These are phyloP conservation scores for Brassica hybrid DNA, from an alignment of 441 rosid genomes.

Conservation along the genomic window DNA sequence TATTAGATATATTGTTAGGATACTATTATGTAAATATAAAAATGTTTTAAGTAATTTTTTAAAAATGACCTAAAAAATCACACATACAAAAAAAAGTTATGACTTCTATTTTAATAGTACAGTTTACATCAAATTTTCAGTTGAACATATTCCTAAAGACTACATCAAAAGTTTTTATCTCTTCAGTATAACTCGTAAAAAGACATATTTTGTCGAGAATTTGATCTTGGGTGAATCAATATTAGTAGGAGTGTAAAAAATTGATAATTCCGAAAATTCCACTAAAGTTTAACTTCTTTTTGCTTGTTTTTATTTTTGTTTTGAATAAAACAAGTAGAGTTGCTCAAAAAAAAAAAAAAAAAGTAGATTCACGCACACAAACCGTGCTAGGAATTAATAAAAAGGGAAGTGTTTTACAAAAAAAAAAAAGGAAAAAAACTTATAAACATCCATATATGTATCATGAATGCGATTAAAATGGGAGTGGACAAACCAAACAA, in stretches of 20 bases:
- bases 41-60: too few relatives aligned
- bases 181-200: slow-evolving; percentile 1
- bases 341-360: neutral
- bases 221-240: slow-evolving; percentile 31
- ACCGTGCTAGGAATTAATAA: slow-evolving; percentile 24
- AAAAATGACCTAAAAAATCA: too few relatives aligned
- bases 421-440: neutral
- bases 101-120: too few relatives aligned
- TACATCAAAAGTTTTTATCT: neutral
- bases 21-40: too few relatives aligned
- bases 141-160: too few relatives aligned
- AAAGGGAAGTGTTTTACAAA: too few relatives aligned
- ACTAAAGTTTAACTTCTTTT: slow-evolving; percentile 34
- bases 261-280: slow-evolving; percentile 12
- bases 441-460: neutral
- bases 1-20: too few relatives aligned
- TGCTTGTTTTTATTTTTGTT: neutral
- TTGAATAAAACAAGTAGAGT: neutral
- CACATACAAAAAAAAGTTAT: too few relatives aligned
- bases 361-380: slow-evolving; percentile 30
- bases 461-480: slow-evolving; percentile 22
- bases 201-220: slow-evolving; percentile 33
- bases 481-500: slow-evolving; percentile 36
- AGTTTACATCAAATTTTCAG: too few relatives aligned
- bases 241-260: neutral